Evolutionary conservation across 2,329 filamentous ascomycete species (phyloP), one percentile per base, ranked within the genome.

Genomic region (Arthrocladium fulminans): DNA sequence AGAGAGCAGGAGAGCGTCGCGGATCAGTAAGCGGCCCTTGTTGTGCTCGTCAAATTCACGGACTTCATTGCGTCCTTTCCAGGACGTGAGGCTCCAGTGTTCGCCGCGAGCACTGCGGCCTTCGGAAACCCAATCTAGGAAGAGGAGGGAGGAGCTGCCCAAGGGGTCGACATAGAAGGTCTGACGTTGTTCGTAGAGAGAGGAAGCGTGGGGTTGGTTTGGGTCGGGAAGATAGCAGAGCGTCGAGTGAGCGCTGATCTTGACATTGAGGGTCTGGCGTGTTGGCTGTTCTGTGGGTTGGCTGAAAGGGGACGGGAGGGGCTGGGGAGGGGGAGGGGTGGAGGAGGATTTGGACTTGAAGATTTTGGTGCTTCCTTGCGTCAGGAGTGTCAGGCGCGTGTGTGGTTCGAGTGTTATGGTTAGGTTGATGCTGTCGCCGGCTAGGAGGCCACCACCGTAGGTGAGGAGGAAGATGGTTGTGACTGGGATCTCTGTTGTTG

Each of bases 61-160:
- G n/a, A 97, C 76, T 67, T 98, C 92, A 62, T 96, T 97, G 55
- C 85, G 77, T 8, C 88, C 88, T 50, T 74, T 79, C 80, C 92
- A 97, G 53, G 75, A 76, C 49, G 76, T 71, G 52, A 96, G 81
- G 57, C 82, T 83, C 92, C 92, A 98, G 54, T 87, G 76, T 67
- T 98, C 92, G 20, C 88, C 89, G 40, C 86, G 79, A 3, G 92
- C 89, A 3, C 75, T 79, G 15, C 92, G 80, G 6, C 92, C 92
- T 61, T 90, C 86, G 2, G 83, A 94, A 5, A 97, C 88, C 92
- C 92, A 98, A 65, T 98, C 92, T 39, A 95, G 71, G 2, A 94
- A 75, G 61, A 88, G 94, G 12, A 97, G 68, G 34, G 83, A 57
- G 73, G 78, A 65, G 8, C 61, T 66, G 7, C 70, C 67, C 6